Evolutionary conservation across 129 eudicot species (phyloP), one percentile per base, ranked within the genome.

Genomic region (Daucus carota): DNA sequence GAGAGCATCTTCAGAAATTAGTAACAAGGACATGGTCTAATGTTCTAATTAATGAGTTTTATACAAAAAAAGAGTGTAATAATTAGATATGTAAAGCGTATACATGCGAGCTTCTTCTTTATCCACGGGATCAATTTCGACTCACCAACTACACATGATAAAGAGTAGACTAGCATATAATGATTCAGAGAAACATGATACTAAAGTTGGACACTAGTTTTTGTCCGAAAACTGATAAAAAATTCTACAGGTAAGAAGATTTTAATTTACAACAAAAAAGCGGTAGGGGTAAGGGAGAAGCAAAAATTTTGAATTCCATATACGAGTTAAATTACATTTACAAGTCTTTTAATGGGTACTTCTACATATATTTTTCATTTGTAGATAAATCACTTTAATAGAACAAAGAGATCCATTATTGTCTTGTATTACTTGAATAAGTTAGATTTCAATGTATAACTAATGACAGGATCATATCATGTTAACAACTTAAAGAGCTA

Each of bases 21-120:
- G n/a, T n/a, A 57, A 73, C 8, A 73, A 79, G 65, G 20, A 73
- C 52, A 24, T 71, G 50, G 8, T 43, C 17, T 42, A 16, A 71
- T 41, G 13, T 71, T 6, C 16, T 40, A 17, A 32, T 14, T 5
- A 54, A n/a, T 60, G 42, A 13, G 3, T 50, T 32, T 36, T 26
- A 20, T 73, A 17, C 6, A 47, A 32, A 29, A 33, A 74, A 60
- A 28, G 0, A 24, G 29, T 8, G 7, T 60, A 45, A 73, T 12
- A 5, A 15, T 15, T n/a, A n/a, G n/a, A 33, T 3, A 5, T 46
- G 34, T 8, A 12, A 46, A 31, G 44, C 11, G n/a, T n/a, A n/a
- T 31, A 7, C 34, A 42, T 28, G 0, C 20, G 34, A 17, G 18
- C 20, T 28, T 29, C 15, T 16, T 68, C 43, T 68, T 68, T 14